Evolutionary conservation across 805 yeast genomes (phyloP), one percentile per base, ranked within the genome.

Genomic region (Pichia ethanolica): DNA sequence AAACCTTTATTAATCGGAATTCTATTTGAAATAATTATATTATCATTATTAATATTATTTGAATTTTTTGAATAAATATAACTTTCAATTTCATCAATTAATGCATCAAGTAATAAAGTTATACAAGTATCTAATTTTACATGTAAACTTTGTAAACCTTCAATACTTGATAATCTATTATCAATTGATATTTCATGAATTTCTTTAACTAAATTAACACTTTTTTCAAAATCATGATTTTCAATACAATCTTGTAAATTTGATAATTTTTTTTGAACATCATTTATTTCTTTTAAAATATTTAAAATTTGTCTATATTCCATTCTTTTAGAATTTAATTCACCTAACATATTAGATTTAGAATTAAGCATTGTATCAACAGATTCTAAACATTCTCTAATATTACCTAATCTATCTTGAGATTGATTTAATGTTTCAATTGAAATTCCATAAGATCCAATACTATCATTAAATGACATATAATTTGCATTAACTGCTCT

Each of bases 381-480:
- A 5, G 52, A 44, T 1, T 48, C 33, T 32, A 63, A 52, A 44
- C 56, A 54, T 1, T 53, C 38, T 38, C 57, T 55, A 5, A 65
- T 61, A 33, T 50, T 53, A 3, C 47, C 51, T 7, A 65, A 44
- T 7, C 58, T 60, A 9, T 57, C 39, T 57, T 88, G 91, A 3
- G 93, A 81, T 39, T 83, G 77, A 28, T 78, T 70, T 25, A 90
- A 73, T 1, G 82, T 72, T 41, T 76, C 71, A 3, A 86, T 79
- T 2, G 89, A 81, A 41, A 79, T 72, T 48, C 88, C 83, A 65
- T 88, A 91, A 5, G 91, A 83, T 0, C 96, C 96, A 42, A 91
- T 81, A 56, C 89, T 81, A 56, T 81, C 83, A 63, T 88, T 89
- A 68, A 91, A 89, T 1, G 88, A 82, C 62, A 87, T 90, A 62